Base-by-base conservation (phyloP, 1,284 basidiomycete genomes). In the Coniferiporia weirii region DNA sequence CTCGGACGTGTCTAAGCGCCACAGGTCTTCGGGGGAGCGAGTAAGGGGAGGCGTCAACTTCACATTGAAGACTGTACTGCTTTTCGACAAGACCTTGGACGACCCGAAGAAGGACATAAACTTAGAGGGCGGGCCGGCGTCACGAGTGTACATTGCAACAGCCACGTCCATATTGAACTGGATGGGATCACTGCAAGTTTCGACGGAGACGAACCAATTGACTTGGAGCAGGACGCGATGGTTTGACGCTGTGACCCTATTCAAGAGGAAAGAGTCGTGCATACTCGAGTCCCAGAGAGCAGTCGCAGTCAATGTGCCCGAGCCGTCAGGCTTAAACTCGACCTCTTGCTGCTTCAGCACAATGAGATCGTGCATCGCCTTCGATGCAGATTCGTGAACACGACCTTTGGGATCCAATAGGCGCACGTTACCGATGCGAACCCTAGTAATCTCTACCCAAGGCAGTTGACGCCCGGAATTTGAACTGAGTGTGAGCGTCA, bases 281-380 rank as follows among this genome's bases (percentile, higher is more conserved):
- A 93, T 78, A 61, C 93, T 93, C 1, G 92, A 93, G 73, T 99
- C 97, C 96, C 96, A 99, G 4, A 91, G 77, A 0, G 88, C 88
- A 54, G 85, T 81, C 4, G 85, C 87, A 34, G 77, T 74, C 48
- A 96, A 73, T 6, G 72, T 72, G 3, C 90, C 87, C 2, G 90
- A 91, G 1, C 94, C 95, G 72, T 97, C 93, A 0, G 89, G 78
- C 65, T 78, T 86, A 75, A 88, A 91, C 61, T 88, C 83, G 10
- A 89, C 75, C 9, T 70, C 73, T 70, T 92, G 89, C 32, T 89
- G 84, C 65, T 88, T 86, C 64, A 88, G 75, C 6, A 93, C 71
- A 12, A 87, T 87, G 35, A 95, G 77, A 6, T 85, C 88, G 54
- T 86, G 79, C 61, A 89, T 72, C 20, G 80, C 72, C 66, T 85